Evolutionary conservation across 352 stramenopile genomes (phyloP).

Genomic region (Blastocystis sp.): DNA sequence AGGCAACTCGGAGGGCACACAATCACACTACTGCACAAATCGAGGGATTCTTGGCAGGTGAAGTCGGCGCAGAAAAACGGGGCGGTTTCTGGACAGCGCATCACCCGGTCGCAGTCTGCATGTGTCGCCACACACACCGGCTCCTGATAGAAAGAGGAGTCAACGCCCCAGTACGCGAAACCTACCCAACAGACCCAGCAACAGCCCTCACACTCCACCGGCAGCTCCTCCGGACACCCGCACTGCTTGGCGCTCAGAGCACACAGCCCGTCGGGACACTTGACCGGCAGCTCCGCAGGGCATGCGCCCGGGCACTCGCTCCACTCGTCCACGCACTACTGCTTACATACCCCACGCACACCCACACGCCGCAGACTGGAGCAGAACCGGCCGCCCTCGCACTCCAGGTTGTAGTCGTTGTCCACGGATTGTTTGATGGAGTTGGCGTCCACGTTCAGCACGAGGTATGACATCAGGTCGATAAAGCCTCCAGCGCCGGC

Average conservation of each 20-base stretch:
- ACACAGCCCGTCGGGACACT: slow-evolving; percentile 43
- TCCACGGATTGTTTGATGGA: not conserved
- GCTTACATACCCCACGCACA: not conserved
- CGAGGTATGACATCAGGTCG: slow-evolving; percentile 2
- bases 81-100: slow-evolving; percentile 6
- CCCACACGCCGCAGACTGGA: not conserved
- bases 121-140: not conserved
- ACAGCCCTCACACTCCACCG: slow-evolving; percentile 1
- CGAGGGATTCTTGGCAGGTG: slow-evolving; percentile 51
- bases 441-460: slow-evolving; percentile 32
- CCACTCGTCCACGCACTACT: slow-evolving; percentile 22
- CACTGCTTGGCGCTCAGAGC: not conserved
- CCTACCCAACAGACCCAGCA: not conserved
- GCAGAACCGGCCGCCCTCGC: slow-evolving; percentile 38
- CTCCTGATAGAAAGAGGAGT: slow-evolving; percentile 41
- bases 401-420: slow-evolving; percentile 50
- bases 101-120: not conserved
- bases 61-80: slow-evolving; percentile 42
- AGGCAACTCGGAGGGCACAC: slow-evolving; percentile 29
- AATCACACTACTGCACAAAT: slow-evolving; percentile 17
- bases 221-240: slow-evolving; percentile 19
- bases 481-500: not conserved
- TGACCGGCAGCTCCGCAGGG: not conserved
- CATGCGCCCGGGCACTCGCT: slow-evolving; percentile 38
- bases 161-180: slow-evolving; percentile 3